phyloP scores from a whole-genome alignment of 768 basidiomycete genomes.

The Mycena alexandri region DNA sequence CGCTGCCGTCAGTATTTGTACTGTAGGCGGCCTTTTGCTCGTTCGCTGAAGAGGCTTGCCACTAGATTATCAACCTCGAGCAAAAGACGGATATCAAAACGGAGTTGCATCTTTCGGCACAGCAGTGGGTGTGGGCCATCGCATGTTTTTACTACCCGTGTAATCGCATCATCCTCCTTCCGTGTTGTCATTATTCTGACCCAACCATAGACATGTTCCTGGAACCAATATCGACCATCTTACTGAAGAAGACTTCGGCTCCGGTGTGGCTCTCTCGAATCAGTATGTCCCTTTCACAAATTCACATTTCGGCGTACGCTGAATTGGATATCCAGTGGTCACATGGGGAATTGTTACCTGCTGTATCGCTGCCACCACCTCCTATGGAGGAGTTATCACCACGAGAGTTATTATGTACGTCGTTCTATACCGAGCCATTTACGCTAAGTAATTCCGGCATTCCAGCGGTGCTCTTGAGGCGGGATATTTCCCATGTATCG shows the following conservation, averaged over 20 bases:
- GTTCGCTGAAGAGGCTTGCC: not conserved
- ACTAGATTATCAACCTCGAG: no score
- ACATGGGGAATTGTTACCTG: conserved; percentile 40
- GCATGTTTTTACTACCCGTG: conserved; percentile 42
- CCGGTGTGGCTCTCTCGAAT: conserved; percentile 26
- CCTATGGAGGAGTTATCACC: conserved; percentile 38
- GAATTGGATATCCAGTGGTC: conserved; percentile 30
- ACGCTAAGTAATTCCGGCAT: not conserved
- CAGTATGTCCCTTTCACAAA: conserved; percentile 15
- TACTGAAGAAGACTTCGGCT: conserved; percentile 38
- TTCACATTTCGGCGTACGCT: conserved; percentile 16
- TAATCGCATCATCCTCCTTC: not conserved
- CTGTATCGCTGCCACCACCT: conserved; percentile 37
- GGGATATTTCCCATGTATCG: no score
- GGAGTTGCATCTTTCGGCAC: conserved; percentile 36
- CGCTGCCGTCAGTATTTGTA: conserved; percentile 34
- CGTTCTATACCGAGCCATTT: not conserved
- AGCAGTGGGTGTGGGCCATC: conserved; percentile 42
- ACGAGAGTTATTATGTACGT: conserved; percentile 37
- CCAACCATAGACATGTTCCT: no score
- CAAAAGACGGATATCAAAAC: no score
- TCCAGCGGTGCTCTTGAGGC: no score
- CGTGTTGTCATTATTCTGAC: not conserved
- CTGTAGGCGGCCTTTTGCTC: not conserved
- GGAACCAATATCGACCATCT: conserved; percentile 38